These are phyloP conservation scores for Beauveria brongniartii DNA, from an alignment of 2,329 filamentous ascomycete species.

Conservation along the genomic window DNA sequence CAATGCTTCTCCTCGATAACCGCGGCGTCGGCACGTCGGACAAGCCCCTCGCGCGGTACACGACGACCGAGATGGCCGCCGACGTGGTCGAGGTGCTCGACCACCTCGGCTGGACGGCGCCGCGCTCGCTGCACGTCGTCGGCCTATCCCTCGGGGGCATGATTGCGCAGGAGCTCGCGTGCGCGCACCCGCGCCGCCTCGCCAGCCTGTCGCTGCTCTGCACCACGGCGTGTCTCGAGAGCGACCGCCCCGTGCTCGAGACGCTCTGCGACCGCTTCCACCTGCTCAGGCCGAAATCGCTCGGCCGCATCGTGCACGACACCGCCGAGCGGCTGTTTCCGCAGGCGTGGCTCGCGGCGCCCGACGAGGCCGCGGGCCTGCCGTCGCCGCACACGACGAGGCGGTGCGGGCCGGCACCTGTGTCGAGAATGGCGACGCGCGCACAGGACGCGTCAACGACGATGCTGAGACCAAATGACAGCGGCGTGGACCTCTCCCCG, in stretches of 20 bases:
- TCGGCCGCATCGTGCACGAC: constrained; percentile 57
- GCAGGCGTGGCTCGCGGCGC: constrained; percentile 49
- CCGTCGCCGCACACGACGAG: constrained; percentile 37
- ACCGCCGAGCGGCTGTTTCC: constrained; percentile 61
- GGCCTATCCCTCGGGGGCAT: constrained; percentile 85
- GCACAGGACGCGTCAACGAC: not conserved
- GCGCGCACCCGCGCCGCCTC: constrained; percentile 43
- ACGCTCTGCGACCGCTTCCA: constrained; percentile 51
- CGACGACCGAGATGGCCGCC: constrained; percentile 75
- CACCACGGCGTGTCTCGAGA: constrained; percentile 53
- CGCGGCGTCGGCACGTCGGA: constrained; percentile 74
- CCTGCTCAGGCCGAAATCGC: constrained; percentile 60
- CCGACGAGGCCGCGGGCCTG: constrained; percentile 47
- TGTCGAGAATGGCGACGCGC: too few relatives aligned
- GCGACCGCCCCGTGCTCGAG: constrained; percentile 53
- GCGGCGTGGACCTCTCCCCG: constrained; percentile 6
- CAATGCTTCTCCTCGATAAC: constrained; percentile 73
- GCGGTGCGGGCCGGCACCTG: constrained; percentile 23
- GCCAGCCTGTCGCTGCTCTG: constrained; percentile 51
- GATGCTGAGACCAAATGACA: not conserved
- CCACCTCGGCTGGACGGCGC: constrained; percentile 58
- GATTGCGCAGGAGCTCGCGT: constrained; percentile 76
- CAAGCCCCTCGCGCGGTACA: constrained; percentile 70
- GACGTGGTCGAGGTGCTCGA: constrained; percentile 65
- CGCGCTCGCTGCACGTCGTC: constrained; percentile 53